A percentile compares a stretch with the other conserved stretches of the same genome.
Evolutionary conservation across 305 asterid genomes (phyloP).

Genomic region (Andrographis paniculata): DNA sequence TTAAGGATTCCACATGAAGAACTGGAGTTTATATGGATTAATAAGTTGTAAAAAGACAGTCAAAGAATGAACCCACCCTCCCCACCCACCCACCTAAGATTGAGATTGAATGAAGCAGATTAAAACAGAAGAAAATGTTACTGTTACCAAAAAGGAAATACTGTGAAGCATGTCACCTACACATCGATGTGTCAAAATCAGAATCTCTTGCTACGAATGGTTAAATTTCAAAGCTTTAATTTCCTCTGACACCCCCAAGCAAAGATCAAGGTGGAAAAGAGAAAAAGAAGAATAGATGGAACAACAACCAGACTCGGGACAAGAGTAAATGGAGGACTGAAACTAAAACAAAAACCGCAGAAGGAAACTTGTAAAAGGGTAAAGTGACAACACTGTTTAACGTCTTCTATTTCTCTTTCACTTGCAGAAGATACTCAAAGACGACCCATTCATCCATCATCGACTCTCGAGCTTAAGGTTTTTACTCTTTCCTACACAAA

Average conservation of each 20-base stretch:
- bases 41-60: too few relatives aligned
- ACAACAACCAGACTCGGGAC: constrained; percentile 13
- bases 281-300: constrained; percentile 16
- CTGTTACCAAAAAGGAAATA: constrained; percentile 16
- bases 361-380: constrained; percentile 8
- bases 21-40: too few relatives aligned
- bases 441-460: too few relatives aligned
- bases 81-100: too few relatives aligned
- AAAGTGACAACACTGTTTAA: constrained; percentile 23
- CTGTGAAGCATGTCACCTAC: constrained; percentile 26
- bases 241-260: constrained; percentile 28
- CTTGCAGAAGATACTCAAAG: constrained; percentile 13
- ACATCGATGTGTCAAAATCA: constrained; percentile 49
- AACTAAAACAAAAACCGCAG: not conserved
- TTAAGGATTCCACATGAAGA: too few relatives aligned
- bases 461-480: constrained; percentile 24
- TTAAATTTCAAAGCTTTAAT: constrained; percentile 18
- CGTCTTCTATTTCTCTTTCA: constrained; percentile 7
- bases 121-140: constrained; percentile 18
- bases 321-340: constrained; percentile 2
- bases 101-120: not conserved
- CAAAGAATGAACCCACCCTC: too few relatives aligned
- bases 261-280: constrained; percentile 23
- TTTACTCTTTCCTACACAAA: constrained; percentile 18
- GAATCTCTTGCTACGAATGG: constrained; percentile 32